Evolutionary conservation across 2,329 filamentous ascomycete species (phyloP).

Genomic region (Aspergillus versicolor): DNA sequence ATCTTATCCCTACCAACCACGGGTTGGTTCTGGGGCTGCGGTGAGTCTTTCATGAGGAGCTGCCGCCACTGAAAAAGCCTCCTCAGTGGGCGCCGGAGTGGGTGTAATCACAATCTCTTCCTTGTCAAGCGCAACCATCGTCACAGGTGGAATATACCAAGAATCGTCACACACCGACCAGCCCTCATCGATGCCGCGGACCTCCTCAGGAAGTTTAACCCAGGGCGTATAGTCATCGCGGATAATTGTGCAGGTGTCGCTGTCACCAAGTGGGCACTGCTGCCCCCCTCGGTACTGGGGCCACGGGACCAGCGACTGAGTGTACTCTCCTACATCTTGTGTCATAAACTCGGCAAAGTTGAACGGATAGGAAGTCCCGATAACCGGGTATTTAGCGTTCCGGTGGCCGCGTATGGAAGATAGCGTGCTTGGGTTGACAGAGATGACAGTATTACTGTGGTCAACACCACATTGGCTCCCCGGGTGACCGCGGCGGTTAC

Average conservation of each 20-base stretch:
- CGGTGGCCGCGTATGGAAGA: slow-evolving; percentile 20
- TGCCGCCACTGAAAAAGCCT: not conserved
- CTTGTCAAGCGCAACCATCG: slow-evolving; percentile 15
- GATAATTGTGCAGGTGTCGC: slow-evolving; percentile 18
- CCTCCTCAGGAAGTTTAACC: slow-evolving; percentile 21
- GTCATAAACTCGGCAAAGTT: slow-evolving; percentile 23
- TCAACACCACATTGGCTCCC: slow-evolving; percentile 20
- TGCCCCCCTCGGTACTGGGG: slow-evolving; percentile 20
- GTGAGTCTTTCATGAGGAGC: not conserved
- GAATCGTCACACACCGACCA: slow-evolving; percentile 20
- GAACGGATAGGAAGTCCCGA: slow-evolving; percentile 23
- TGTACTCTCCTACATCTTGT: slow-evolving; percentile 20
- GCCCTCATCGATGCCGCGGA: slow-evolving; percentile 15
- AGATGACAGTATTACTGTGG: slow-evolving; percentile 19
- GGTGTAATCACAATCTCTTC: slow-evolving; percentile 1
- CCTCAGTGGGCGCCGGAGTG: slow-evolving; percentile 18
- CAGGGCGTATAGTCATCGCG: slow-evolving; percentile 24
- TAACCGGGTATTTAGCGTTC: slow-evolving; percentile 23
- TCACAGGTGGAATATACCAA: slow-evolving; percentile 26
- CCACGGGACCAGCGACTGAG: slow-evolving; percentile 22
- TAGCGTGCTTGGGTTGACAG: slow-evolving; percentile 16
- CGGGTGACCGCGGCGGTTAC: slow-evolving; percentile 18
- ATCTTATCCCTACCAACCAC: slow-evolving; percentile 1
- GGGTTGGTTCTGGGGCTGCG: not conserved
- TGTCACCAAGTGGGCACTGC: slow-evolving; percentile 18